Evolutionary conservation across 352 stramenopile species (phyloP).

Genomic region (Phytophthora melonis): DNA sequence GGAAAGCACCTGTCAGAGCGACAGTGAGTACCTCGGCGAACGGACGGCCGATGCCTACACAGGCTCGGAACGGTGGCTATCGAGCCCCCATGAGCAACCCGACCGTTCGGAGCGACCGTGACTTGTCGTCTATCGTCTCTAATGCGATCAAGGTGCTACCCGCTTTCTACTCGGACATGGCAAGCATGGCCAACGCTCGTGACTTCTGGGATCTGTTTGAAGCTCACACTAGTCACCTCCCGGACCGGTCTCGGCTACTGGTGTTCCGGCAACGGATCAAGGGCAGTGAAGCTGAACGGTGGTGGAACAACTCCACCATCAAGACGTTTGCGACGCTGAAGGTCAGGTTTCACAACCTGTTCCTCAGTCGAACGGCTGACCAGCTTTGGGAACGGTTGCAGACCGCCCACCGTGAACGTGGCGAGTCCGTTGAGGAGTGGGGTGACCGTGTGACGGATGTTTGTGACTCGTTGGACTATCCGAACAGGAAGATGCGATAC

Average conservation of each 20-base stretch:
- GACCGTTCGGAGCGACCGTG: neutral
- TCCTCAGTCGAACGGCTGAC: neutral
- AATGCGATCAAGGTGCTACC: neutral
- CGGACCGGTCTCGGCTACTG: neutral
- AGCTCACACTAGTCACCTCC: neutral
- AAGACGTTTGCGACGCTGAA: neutral
- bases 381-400: neutral
- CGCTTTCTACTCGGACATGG: neutral
- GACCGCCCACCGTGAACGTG: neutral
- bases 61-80: neutral
- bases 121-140: neutral
- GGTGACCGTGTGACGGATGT: constrained; percentile 1
- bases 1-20: no score
- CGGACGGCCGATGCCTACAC: no score
- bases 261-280: neutral
- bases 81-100: neutral
- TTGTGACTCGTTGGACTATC: constrained; percentile 10
- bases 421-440: neutral
- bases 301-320: neutral
- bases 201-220: neutral
- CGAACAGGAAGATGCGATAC: neutral
- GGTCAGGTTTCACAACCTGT: neutral
- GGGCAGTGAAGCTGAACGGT: neutral
- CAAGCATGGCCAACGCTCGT: neutral
- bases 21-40: no score